A percentile compares a stretch with the other conserved stretches of the same genome.
These are phyloP conservation scores for Tetrapisispora fleetii DNA, from an alignment of 805 yeast genomes.

Conservation along the genomic window DNA sequence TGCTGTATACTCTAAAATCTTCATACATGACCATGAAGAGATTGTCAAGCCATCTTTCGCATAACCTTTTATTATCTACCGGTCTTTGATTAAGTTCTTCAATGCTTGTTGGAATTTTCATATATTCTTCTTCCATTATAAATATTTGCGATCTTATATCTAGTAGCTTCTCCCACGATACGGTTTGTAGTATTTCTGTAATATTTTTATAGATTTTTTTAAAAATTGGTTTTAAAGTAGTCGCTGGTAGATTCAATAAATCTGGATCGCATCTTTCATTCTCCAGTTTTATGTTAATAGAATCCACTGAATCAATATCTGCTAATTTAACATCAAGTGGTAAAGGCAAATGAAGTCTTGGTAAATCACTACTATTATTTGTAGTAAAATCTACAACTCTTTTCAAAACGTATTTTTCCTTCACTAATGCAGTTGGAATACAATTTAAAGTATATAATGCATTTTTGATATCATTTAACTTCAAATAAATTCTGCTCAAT, in stretches of 20 bases:
- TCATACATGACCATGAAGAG: constrained; percentile 58
- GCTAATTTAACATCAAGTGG: constrained; percentile 61
- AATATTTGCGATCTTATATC: constrained; percentile 49
- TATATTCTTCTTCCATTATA: constrained; percentile 52
- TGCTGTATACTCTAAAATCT: constrained; percentile 67
- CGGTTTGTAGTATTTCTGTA: constrained; percentile 48
- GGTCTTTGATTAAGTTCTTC: neutral
- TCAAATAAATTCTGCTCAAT: constrained; percentile 50
- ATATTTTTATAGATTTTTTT: constrained; percentile 46
- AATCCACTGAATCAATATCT: constrained; percentile 53
- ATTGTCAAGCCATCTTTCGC: constrained; percentile 71
- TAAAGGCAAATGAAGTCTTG: constrained; percentile 51
- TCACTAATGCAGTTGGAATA: constrained; percentile 59
- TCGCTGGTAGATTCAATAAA: constrained; percentile 52
- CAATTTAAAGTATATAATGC: constrained; percentile 62
- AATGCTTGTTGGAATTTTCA: constrained; percentile 5
- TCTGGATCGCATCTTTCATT: constrained; percentile 52
- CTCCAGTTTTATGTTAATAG: constrained; percentile 51
- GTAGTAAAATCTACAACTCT: constrained; percentile 39
- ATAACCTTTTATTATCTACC: constrained; percentile 34
- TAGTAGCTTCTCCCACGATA: constrained; percentile 62
- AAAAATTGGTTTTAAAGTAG: constrained; percentile 48
- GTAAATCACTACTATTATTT: constrained; percentile 4
- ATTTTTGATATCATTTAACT: constrained; percentile 51
- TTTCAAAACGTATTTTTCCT: constrained; percentile 52